phyloP scores from a whole-genome alignment of 2,329 filamentous ascomycete genomes.

The Chalaropsis thielavioides region DNA sequence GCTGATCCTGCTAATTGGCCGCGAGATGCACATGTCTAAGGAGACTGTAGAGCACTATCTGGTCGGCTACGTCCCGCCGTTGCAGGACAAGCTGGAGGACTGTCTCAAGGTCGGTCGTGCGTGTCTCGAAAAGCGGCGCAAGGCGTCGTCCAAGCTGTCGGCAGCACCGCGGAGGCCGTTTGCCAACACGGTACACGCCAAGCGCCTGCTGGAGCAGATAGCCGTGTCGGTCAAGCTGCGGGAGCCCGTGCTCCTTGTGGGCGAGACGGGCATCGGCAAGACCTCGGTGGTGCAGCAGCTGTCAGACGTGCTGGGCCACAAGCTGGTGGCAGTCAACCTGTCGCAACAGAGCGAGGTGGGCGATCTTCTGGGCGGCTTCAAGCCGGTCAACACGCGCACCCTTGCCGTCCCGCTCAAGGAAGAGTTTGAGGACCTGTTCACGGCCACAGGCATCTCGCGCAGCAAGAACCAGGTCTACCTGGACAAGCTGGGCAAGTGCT shows the following conservation, averaged over 20 bases:
- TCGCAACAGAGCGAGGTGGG: conserved; percentile 96
- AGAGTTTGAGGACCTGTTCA: conserved; percentile 82
- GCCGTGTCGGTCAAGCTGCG: conserved; percentile 64
- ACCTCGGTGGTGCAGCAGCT: conserved; percentile 92
- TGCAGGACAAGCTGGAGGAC: conserved; percentile 43
- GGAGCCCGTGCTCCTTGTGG: conserved; percentile 91
- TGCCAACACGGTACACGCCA: conserved; percentile 75
- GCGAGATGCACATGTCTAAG: conserved; percentile 74
- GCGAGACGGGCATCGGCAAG: conserved; percentile 96
- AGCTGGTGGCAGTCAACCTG: conserved; percentile 82
- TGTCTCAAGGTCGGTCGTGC: conserved; percentile 53
- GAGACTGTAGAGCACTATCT: conserved; percentile 70
- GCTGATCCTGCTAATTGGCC: conserved; percentile 58
- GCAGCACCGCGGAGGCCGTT: conserved; percentile 52
- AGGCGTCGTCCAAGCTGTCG: conserved; percentile 31
- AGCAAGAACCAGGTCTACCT: conserved; percentile 82
- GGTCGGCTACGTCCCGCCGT: conserved; percentile 52
- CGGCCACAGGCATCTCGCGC: conserved; percentile 67
- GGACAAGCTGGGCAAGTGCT: conserved; percentile 62
- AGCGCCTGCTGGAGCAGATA: conserved; percentile 76
- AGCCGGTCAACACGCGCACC: conserved; percentile 81
- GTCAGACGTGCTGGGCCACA: conserved; percentile 68
- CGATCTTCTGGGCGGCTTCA: conserved; percentile 92
- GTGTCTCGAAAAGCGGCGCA: conserved; percentile 42
- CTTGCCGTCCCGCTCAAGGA: conserved; percentile 83